Base-by-base conservation (phyloP, 495 filamentous ascomycete genomes). In the Mycothermus thermophilus region DNA sequence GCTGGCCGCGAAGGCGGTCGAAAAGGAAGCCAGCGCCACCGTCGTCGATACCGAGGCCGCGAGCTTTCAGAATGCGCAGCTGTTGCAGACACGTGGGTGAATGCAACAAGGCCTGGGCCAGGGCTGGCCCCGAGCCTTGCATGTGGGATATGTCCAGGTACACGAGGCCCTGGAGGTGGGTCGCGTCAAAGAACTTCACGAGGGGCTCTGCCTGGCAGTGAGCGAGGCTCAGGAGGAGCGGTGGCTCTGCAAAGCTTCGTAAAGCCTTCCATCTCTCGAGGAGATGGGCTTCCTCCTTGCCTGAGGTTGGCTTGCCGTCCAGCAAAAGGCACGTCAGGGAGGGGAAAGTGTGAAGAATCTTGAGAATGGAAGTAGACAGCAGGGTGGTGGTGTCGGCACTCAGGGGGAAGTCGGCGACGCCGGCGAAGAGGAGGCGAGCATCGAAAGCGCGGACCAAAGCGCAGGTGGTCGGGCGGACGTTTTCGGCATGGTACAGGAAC, bases 111-210 rank as follows among this genome's bases (percentile, higher is more conserved):
- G 29, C 23, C 20, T 50, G 44, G 19, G 44, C 23, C 10, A 62
- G 37, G 13, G 34, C 11, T 27, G 33, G 47, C 20, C 59, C 40
- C 0, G 49, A 56, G 5, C 59, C 58, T 1, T 57, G 52, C n/a
- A 61, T 40, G 27, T 51, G 47, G 4, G 62, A 69, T 11, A 66
- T 38, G 20, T 67, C 63, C 5, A 67, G 45, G 38, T 63, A 69
- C n/a, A 65, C 51, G 5, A 67, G 38, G 4, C 35, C 24, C 10
- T 30, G 40, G 16, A 66, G 47, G 7, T 57, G 44, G 0, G 28
- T n/a, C 1, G 52, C 44, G 10, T 20, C 42, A 26, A 59, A 58
- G 27, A 60, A 50, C 10, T 38, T 42, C 4, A 42, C 30, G 2
- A 52, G 48, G 17, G 63, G 50, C 20, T 52, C 43, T 9, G 44